These are phyloP conservation scores for Hericium rajendrae DNA, from an alignment of 768 basidiomycete species.

Conservation along the genomic window DNA sequence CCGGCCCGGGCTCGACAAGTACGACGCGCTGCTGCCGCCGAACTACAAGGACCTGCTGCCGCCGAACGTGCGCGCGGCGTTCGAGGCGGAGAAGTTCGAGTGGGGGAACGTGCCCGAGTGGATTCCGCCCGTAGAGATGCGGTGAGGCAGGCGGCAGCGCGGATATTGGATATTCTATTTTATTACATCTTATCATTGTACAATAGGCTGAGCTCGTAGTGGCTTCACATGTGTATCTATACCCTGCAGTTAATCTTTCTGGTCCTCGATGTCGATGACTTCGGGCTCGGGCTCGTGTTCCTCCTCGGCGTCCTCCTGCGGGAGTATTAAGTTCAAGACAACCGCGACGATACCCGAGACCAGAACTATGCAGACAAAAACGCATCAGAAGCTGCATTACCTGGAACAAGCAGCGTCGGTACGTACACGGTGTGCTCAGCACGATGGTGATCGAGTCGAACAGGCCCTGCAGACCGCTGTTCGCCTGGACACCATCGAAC, in stretches of 20 bases:
- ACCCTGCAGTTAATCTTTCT: neutral
- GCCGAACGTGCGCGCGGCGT: conserved; percentile 36
- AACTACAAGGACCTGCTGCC: conserved; percentile 47
- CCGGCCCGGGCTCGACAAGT: conserved; percentile 40
- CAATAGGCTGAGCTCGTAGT: neutral
- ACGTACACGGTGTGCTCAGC: conserved; percentile 72
- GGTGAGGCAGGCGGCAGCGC: too few relatives aligned
- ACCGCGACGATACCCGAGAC: conserved; percentile 33
- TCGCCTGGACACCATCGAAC: conserved; percentile 54
- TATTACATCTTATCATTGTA: neutral
- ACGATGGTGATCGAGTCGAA: conserved; percentile 75
- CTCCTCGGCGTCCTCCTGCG: conserved; percentile 20
- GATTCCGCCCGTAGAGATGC: conserved; percentile 52
- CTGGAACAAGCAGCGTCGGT: neutral
- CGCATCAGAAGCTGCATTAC: neutral
- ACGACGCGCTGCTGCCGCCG: conserved; percentile 43
- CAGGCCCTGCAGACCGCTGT: conserved; percentile 51
- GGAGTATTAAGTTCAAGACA: conserved; percentile 38
- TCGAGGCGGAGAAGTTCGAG: conserved; percentile 44
- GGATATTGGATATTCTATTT: too few relatives aligned
- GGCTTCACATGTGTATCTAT: neutral
- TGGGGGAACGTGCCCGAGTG: conserved; percentile 60
- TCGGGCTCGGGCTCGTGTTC: neutral
- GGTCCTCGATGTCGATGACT: neutral
- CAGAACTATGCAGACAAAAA: conserved; percentile 24